Conservation (phyloP, 2,329 filamentous ascomycete genomes). For the Bipolaris gigantea region DNA sequence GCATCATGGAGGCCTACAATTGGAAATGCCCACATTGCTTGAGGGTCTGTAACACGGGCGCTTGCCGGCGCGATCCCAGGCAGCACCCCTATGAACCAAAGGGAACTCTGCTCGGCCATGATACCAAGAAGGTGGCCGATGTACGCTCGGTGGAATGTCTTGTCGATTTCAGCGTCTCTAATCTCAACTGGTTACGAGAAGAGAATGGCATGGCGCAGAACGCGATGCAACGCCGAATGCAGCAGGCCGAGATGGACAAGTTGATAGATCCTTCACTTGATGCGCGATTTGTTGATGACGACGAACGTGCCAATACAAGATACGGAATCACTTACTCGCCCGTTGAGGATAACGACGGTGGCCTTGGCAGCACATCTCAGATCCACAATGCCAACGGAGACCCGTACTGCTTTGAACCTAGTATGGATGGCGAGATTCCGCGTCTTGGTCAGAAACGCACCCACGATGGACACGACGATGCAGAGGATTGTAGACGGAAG, state of each 20-base stretch:
- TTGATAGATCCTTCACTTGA: constrained; percentile 50
- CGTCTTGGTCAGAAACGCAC: constrained; percentile 38
- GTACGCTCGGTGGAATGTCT: constrained; percentile 86
- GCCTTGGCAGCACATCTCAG: constrained; percentile 1
- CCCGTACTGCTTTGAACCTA: constrained; percentile 30
- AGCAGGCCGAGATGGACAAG: constrained; percentile 58
- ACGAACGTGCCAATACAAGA: constrained; percentile 41
- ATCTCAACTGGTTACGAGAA: constrained; percentile 77
- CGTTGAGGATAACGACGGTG: constrained; percentile 27
- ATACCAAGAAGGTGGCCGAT: constrained; percentile 88
- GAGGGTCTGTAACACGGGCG: constrained; percentile 82
- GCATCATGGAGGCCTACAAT: constrained; percentile 74
- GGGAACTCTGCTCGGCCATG: constrained; percentile 84
- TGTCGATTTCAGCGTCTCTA: constrained; percentile 88
- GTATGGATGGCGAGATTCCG: constrained; percentile 32
- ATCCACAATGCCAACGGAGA: constrained; percentile 18
- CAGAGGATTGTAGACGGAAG: constrained; percentile 21
- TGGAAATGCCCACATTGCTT: constrained; percentile 91
- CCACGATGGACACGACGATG: constrained; percentile 33
- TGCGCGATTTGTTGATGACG: constrained; percentile 48
- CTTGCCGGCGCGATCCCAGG: constrained; percentile 69
- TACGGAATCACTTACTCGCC: constrained; percentile 50
- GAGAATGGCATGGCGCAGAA: constrained; percentile 49
- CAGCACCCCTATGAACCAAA: constrained; percentile 82
- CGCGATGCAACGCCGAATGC: constrained; percentile 52